Percentiles rank a stretch among this genome's conserved stretches.
These are phyloP conservation scores for Chernovozyma sophiae-reginae DNA, from an alignment of 1,139 yeast species.

Conservation along the genomic window DNA sequence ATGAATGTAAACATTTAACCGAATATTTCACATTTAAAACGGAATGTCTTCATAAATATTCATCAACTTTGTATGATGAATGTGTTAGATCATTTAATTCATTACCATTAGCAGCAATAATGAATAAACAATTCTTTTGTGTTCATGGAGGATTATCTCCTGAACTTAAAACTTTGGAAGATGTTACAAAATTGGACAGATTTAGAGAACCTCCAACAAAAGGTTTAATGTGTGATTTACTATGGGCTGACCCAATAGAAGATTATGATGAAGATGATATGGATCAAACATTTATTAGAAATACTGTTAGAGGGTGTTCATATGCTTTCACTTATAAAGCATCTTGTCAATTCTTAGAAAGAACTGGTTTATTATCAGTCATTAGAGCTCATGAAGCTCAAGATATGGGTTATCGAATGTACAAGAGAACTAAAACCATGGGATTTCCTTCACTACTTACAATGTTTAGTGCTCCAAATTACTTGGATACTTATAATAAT, in stretches of 20 bases:
- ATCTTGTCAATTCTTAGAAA: conserved; percentile 72
- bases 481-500: conserved; percentile 87
- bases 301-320: conserved; percentile 88
- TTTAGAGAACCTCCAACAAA: conserved; percentile 92
- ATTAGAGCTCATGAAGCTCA: conserved; percentile 98
- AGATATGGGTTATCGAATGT: conserved; percentile 95
- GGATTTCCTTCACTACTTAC: conserved; percentile 94
- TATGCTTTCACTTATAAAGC: conserved; percentile 87
- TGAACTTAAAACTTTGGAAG: conserved; percentile 67
- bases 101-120: conserved; percentile 86
- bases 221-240: conserved; percentile 90
- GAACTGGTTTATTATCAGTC: conserved; percentile 74
- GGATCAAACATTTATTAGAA: conserved; percentile 53
- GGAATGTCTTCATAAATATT: conserved; percentile 88
- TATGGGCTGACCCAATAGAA: conserved; percentile 96
- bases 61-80: conserved; percentile 62
- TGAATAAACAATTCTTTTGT: conserved; percentile 93
- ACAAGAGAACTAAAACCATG: conserved; percentile 76
- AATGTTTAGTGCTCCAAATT: conserved; percentile 94
- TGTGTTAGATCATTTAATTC: conserved; percentile 81
- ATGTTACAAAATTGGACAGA: conserved; percentile 65
- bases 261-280: conserved; percentile 70
- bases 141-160: conserved; percentile 98
- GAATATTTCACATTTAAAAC: conserved; percentile 90
- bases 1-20: conserved; percentile 91